Conservation (phyloP, 2,329 filamentous ascomycete genomes). For the Monosporascus sp. region DNA sequence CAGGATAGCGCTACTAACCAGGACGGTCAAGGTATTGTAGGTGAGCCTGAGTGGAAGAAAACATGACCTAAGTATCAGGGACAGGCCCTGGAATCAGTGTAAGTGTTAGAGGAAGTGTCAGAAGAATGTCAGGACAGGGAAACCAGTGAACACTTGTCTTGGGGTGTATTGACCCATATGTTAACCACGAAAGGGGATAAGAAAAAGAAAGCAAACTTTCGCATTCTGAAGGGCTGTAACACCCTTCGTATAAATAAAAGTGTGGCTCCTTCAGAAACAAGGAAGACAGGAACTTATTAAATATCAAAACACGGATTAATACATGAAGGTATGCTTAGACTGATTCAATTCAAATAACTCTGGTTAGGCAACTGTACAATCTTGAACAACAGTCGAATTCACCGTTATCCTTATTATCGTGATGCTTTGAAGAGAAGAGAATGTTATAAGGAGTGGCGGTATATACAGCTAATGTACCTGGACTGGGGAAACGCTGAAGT, state of each 20-base stretch:
- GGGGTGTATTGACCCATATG: not conserved
- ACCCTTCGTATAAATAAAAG: conserved; percentile 11
- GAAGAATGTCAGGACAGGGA: conserved; percentile 2
- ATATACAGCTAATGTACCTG: no score
- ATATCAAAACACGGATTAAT: not conserved
- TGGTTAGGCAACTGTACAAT: no score
- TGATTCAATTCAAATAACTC: not conserved
- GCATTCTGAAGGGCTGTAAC: conserved; percentile 15
- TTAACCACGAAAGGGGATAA: not conserved
- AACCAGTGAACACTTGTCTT: conserved; percentile 13
- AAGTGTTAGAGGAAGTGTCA: not conserved
- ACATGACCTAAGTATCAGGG: no score
- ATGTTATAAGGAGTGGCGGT: no score
- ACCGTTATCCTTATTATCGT: no score
- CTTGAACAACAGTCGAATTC: no score
- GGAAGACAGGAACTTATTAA: conserved; percentile 1
- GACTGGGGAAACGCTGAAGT: no score
- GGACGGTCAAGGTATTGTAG: no score
- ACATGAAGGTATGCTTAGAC: not conserved
- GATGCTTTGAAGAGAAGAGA: no score
- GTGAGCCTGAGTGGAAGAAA: no score
- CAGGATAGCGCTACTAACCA: no score
- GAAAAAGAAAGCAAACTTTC: not conserved
- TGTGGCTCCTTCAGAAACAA: conserved; percentile 14
- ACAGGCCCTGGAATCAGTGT: no score